Evolutionary conservation across 441 rosid species (phyloP).

Genomic region (Brassica balearica): DNA sequence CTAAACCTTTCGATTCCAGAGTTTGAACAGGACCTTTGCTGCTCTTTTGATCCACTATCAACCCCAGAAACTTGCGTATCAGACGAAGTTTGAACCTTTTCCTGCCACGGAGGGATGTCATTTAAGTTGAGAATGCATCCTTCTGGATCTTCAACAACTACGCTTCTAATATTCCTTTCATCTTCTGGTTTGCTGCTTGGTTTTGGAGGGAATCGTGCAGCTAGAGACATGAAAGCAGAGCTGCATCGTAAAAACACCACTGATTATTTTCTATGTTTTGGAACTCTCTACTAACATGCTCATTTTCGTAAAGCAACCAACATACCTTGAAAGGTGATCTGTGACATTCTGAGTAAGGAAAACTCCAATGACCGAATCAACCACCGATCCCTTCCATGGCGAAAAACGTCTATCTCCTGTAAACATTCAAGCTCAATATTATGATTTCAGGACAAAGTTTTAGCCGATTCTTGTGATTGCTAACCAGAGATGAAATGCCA

Average conservation of each 20-base stretch:
- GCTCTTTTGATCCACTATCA: constrained; percentile 46
- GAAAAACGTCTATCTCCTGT: constrained; percentile 99
- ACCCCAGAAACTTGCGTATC: constrained; percentile 51
- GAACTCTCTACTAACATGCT: constrained; percentile 23
- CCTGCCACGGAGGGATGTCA: constrained; percentile 54
- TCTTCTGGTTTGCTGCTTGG: constrained; percentile 45
- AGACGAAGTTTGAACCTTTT: constrained; percentile 44
- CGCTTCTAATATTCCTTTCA: constrained; percentile 42
- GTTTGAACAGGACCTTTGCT: constrained; percentile 48
- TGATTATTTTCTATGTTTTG: constrained; percentile 30
- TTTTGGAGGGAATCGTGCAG: constrained; percentile 76
- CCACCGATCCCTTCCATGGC: constrained; percentile 98
- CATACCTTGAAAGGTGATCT: constrained; percentile 98
- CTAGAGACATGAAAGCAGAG: constrained; percentile 95
- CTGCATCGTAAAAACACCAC: constrained; percentile 56
- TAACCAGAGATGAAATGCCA: constrained; percentile 14
- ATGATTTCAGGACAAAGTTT: constrained; percentile 29
- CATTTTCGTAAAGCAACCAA: constrained; percentile 23
- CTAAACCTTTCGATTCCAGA: constrained; percentile 54
- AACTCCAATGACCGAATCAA: constrained; percentile 96
- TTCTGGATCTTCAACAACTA: constrained; percentile 74
- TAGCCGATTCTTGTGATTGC: constrained; percentile 17
- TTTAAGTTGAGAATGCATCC: constrained; percentile 49
- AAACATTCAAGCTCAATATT: constrained; percentile 35
- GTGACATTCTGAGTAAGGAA: constrained; percentile 98